Conservation (phyloP, 2,329 filamentous ascomycete genomes). For the Colletotrichum simmondsii region DNA sequence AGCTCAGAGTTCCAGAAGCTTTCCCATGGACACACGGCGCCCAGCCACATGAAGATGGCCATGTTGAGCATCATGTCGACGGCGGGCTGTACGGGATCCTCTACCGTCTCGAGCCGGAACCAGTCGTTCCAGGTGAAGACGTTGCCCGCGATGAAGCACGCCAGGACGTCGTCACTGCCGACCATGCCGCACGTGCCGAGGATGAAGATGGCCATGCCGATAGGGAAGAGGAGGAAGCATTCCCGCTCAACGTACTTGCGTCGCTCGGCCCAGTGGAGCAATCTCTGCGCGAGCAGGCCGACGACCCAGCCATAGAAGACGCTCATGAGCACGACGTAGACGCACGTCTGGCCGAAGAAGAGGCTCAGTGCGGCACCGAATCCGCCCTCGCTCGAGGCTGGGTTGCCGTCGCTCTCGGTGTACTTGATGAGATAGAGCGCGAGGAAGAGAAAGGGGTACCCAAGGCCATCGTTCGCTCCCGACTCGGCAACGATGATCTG, state of each 20-base stretch:
- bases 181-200: slow-evolving; percentile 88
- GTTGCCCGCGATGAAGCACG: slow-evolving; percentile 93
- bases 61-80: slow-evolving; percentile 96
- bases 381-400: slow-evolving; percentile 61
- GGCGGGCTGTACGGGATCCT: slow-evolving; percentile 90
- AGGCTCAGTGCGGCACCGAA: slow-evolving; percentile 75
- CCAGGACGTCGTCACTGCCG: slow-evolving; percentile 88
- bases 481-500: slow-evolving; percentile 85
- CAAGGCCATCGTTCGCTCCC: slow-evolving; percentile 88
- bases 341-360: slow-evolving; percentile 89
- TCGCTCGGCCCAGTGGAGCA: slow-evolving; percentile 86
- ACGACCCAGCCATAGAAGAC: slow-evolving; percentile 80
- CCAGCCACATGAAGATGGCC: slow-evolving; percentile 90
- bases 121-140: slow-evolving; percentile 93
- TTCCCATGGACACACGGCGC: slow-evolving; percentile 85
- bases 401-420: slow-evolving; percentile 66
- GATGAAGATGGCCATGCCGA: slow-evolving; percentile 87
- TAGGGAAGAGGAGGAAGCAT: slow-evolving; percentile 87
- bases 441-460: slow-evolving; percentile 89
- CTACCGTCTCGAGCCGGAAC: slow-evolving; percentile 88
- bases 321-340: slow-evolving; percentile 83
- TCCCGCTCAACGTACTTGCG: slow-evolving; percentile 85
- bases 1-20: slow-evolving; percentile 73
- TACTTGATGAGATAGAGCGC: slow-evolving; percentile 87
- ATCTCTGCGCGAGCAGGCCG: slow-evolving; percentile 83